Evolutionary conservation across 2,329 filamentous ascomycete species (phyloP).

Genomic region (Cordyceps cicadae): DNA sequence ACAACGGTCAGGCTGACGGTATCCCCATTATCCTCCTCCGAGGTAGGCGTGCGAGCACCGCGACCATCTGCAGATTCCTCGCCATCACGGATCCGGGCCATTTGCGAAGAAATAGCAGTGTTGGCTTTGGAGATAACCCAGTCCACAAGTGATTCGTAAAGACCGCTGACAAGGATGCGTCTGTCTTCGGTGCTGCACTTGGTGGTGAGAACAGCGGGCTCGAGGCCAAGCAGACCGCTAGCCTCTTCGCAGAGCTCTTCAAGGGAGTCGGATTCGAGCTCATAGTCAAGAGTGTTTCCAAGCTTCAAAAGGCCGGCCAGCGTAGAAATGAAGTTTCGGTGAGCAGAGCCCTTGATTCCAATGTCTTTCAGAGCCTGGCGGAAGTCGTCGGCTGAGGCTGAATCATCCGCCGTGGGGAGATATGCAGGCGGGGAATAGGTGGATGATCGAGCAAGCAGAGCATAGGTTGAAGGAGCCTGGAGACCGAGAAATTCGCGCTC

Average conservation of each 20-base stretch:
- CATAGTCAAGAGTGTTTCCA: conserved; percentile 80
- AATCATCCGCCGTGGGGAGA: conserved; percentile 85
- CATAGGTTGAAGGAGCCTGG: conserved; percentile 67
- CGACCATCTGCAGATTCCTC: conserved; percentile 60
- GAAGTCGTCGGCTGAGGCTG: conserved; percentile 88
- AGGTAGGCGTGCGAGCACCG: conserved; percentile 54
- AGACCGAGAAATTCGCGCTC: conserved; percentile 85
- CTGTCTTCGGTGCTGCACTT: conserved; percentile 81
- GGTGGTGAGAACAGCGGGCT: conserved; percentile 70
- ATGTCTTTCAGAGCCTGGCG: conserved; percentile 78
- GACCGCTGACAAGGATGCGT: conserved; percentile 68
- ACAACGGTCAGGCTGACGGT: conserved; percentile 85
- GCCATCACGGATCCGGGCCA: conserved; percentile 56
- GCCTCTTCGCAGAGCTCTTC: conserved; percentile 88
- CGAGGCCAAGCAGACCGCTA: conserved; percentile 73
- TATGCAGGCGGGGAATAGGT: conserved; percentile 84
- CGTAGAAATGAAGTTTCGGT: conserved; percentile 76
- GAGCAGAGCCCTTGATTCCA: conserved; percentile 79
- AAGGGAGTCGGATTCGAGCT: conserved; percentile 73
- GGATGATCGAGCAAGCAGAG: conserved; percentile 70
- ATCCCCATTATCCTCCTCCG: conserved; percentile 65
- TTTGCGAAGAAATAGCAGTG: conserved; percentile 67
- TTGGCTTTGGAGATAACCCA: conserved; percentile 92
- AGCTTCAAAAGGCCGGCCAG: conserved; percentile 84
- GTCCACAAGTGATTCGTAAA: conserved; percentile 92